These are phyloP conservation scores for Babesia ovata DNA, from an alignment of 169 alveolate genomes.

Conservation along the genomic window DNA sequence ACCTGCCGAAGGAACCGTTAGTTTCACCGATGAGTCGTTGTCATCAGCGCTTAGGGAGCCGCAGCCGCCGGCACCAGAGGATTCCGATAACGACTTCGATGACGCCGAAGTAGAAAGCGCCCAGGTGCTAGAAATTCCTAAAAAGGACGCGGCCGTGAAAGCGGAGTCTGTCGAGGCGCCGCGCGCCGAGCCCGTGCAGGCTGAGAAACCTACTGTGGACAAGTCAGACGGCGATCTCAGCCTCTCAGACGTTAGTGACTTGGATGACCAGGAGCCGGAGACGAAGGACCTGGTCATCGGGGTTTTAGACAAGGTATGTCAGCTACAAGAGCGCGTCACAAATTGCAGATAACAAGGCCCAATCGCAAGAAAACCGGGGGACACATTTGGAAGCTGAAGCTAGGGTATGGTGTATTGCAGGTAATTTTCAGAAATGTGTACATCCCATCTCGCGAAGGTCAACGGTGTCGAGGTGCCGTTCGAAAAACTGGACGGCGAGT, in stretches of 20 bases:
- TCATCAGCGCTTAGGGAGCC: neutral
- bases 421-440: constrained; percentile 10
- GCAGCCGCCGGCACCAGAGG: neutral
- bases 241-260: constrained; percentile 60
- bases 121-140: neutral
- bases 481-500: constrained; percentile 70
- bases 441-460: constrained; percentile 14
- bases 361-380: constrained; percentile 62
- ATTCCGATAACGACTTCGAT: constrained; percentile 63
- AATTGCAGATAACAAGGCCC: constrained; percentile 56
- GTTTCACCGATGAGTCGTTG: neutral
- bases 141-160: neutral
- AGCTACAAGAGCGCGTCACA: too few species aligned
- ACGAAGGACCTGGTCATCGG: constrained; percentile 66
- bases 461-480: constrained; percentile 66
- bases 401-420: constrained; percentile 63
- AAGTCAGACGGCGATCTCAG: constrained; percentile 38
- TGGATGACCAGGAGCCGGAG: constrained; percentile 70
- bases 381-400: constrained; percentile 59
- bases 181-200: neutral
- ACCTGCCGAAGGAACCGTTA: neutral
- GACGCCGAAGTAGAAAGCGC: constrained; percentile 69
- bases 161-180: neutral
- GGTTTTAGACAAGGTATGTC: constrained; percentile 60
- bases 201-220: neutral